A percentile compares a stretch with the other conserved stretches of the same genome.
These are phyloP conservation scores for Aphanoascus verrucosus DNA, from an alignment of 2,329 filamentous ascomycete species.

Conservation along the genomic window DNA sequence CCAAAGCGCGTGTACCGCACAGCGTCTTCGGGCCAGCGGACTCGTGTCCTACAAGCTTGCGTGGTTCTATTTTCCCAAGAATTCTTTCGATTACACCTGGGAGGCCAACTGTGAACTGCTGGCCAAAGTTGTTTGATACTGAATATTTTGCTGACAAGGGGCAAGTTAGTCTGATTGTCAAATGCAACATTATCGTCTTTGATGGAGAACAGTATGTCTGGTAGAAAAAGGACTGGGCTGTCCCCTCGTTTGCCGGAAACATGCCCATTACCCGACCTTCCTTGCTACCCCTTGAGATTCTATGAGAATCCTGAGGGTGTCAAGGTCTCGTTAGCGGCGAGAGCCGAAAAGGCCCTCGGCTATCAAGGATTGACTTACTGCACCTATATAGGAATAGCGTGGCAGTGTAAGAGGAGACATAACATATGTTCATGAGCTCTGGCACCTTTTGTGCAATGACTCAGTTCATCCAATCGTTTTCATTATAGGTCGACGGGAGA, in stretches of 20 bases:
- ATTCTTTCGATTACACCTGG: conserved; percentile 32
- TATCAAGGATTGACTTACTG: conserved; percentile 36
- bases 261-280: conserved; percentile 33
- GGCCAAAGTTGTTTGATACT: conserved; percentile 28
- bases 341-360: conserved; percentile 35
- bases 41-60: conserved; percentile 36
- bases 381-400: conserved; percentile 35
- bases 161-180: no score
- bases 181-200: no score
- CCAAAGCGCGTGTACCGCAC: conserved; percentile 29
- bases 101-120: conserved; percentile 36
- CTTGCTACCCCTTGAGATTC: conserved; percentile 31
- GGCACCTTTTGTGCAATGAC: no score
- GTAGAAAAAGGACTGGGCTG: no score
- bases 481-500: conserved; percentile 34
- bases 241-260: conserved; percentile 30
- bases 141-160: neutral
- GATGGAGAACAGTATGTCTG: no score
- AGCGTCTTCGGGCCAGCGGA: conserved; percentile 28
- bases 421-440: conserved; percentile 1
- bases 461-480: conserved; percentile 13
- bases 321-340: conserved; percentile 22
- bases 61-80: conserved; percentile 39
- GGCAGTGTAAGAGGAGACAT: conserved; percentile 17
- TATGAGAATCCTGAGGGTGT: conserved; percentile 25